Evolutionary conservation across 2,329 filamentous ascomycete genomes (phyloP).

Genomic region (Epichloe typhina): DNA sequence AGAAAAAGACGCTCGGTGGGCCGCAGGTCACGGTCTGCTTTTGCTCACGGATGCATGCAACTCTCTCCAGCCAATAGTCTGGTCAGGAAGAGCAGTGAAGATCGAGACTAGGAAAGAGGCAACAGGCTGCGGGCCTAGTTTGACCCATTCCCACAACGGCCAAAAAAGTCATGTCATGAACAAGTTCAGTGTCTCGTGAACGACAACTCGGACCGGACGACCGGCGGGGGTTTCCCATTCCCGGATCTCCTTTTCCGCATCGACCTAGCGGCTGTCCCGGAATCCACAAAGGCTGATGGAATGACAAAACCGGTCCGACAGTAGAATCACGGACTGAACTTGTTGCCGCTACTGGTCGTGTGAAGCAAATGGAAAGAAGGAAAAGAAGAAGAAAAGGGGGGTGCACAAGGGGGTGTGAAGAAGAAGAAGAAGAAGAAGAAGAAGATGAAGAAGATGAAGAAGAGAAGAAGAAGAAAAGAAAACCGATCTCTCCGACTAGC

Average conservation of each 20-base stretch:
- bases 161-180: background rate
- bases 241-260: background rate
- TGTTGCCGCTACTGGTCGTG: background rate
- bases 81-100: background rate
- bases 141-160: background rate
- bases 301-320: background rate
- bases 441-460: background rate
- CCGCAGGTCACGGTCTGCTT: slow-evolving; percentile 2
- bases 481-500: no score
- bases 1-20: background rate
- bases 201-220: no score
- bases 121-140: background rate
- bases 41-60: slow-evolving; percentile 13
- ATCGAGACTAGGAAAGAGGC: background rate
- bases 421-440: background rate
- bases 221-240: no score
- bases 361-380: background rate
- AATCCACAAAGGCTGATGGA: background rate
- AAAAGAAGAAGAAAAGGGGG: background rate
- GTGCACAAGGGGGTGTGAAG: background rate
- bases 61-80: slow-evolving; percentile 8
- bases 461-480: background rate
- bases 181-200: no score
- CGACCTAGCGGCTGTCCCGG: background rate
- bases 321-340: background rate